A percentile compares a stretch with the other conserved stretches of the same genome.
Evolutionary conservation across 1,139 yeast species (phyloP).

Genomic region (Debaryomyces subglobosus): DNA sequence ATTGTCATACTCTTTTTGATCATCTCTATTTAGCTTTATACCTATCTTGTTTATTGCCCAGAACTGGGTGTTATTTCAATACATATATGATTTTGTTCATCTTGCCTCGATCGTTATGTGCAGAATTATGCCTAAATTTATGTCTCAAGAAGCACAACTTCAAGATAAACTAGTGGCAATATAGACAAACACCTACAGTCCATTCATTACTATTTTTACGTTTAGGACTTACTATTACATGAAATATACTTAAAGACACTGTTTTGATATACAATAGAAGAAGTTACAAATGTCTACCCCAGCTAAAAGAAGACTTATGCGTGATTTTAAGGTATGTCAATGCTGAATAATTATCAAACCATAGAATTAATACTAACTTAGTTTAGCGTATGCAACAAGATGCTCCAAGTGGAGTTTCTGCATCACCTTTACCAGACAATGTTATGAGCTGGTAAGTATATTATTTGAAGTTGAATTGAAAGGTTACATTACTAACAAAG

Average conservation of each 20-base stretch:
- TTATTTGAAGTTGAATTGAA: not conserved
- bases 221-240: not conserved
- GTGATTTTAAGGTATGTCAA: conserved; percentile 84
- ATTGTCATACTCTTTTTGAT: not conserved
- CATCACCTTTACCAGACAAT: conserved; percentile 94
- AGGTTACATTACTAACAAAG: conserved; percentile 13
- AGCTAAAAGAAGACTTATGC: conserved; percentile 97
- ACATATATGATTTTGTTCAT: not conserved
- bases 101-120: not conserved
- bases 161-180: conserved; percentile 5
- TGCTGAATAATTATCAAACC: not conserved
- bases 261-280: not conserved
- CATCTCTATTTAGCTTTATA: not conserved
- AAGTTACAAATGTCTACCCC: conserved; percentile 79
- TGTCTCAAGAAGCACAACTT: not conserved
- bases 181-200: not conserved
- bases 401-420: conserved; percentile 97
- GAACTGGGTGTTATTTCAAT: not conserved
- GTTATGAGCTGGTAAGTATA: conserved; percentile 79
- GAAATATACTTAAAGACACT: not conserved
- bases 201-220: not conserved
- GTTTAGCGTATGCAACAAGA: conserved; percentile 90
- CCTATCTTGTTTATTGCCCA: not conserved
- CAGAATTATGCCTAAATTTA: not conserved
- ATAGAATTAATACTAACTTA: conserved; percentile 17